Evolutionary conservation across 2,329 filamentous ascomycete species (phyloP).

Genomic region (Aphanocladium album): DNA sequence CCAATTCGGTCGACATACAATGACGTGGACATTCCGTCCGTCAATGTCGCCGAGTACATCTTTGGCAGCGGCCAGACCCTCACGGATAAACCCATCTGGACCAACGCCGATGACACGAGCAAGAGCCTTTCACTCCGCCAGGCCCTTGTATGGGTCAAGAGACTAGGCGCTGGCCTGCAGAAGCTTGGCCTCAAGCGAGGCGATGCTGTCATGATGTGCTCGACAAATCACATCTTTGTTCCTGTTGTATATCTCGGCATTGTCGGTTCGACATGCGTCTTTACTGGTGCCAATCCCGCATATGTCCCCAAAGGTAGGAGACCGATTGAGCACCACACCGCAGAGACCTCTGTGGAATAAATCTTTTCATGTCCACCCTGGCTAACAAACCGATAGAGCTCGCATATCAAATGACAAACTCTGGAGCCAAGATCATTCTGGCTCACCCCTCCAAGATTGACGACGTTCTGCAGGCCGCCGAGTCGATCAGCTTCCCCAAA

Average conservation of each 20-base stretch:
- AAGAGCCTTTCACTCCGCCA: slow-evolving; percentile 42
- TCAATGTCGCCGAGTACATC: slow-evolving; percentile 36
- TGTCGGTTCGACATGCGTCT: slow-evolving; percentile 46
- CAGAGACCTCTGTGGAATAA: too few species aligned
- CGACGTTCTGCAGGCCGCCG: slow-evolving; percentile 38
- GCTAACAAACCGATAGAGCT: slow-evolving; percentile 37
- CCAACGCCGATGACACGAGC: slow-evolving; percentile 42
- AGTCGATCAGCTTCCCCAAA: slow-evolving; percentile 34
- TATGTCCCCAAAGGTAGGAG: slow-evolving; percentile 42
- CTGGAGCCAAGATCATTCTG: slow-evolving; percentile 43
- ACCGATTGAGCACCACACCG: too few species aligned
- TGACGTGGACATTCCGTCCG: slow-evolving; percentile 38
- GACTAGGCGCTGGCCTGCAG: slow-evolving; percentile 45
- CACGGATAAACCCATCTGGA: slow-evolving; percentile 47
- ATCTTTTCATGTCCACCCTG: too few species aligned
- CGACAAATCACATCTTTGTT: slow-evolving; percentile 51
- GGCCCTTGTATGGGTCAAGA: slow-evolving; percentile 45
- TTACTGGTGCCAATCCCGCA: slow-evolving; percentile 49
- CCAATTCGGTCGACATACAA: slow-evolving; percentile 39
- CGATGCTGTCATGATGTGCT: slow-evolving; percentile 50
- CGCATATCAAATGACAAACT: slow-evolving; percentile 46
- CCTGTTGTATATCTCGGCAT: slow-evolving; percentile 50
- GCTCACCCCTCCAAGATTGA: slow-evolving; percentile 42
- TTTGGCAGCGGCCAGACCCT: slow-evolving; percentile 26
- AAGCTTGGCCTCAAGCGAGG: slow-evolving; percentile 39